These are phyloP conservation scores for Fusarium falciforme DNA, from an alignment of 2,329 filamentous ascomycete genomes.

Conservation along the genomic window DNA sequence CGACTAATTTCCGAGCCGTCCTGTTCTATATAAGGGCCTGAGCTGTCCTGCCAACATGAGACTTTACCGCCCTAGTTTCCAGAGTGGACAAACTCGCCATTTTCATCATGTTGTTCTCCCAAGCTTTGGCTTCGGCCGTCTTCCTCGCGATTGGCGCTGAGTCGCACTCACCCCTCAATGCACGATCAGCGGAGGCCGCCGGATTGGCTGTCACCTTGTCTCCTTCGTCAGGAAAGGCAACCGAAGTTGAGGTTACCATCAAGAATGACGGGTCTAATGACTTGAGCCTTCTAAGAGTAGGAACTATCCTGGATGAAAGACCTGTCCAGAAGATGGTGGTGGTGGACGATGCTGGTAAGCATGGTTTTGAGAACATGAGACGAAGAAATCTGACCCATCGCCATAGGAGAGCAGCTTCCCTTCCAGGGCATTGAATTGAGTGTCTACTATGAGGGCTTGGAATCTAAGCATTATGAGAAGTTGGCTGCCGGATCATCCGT, in stretches of 20 bases:
- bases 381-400: neutral
- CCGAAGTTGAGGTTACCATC: conserved; percentile 13
- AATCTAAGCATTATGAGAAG: conserved; percentile 10
- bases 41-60: neutral
- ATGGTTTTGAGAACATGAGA: rapidly evolving
- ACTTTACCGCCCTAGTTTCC: neutral
- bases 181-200: neutral
- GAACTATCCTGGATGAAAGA: conserved; percentile 26
- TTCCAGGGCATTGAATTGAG: conserved; percentile 30
- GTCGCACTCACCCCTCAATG: neutral
- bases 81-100: neutral
- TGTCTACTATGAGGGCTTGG: conserved; percentile 23
- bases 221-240: neutral
- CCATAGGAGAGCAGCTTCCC: neutral
- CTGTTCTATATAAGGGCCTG: neutral
- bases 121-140: neutral
- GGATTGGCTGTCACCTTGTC: conserved; percentile 1
- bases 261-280: conserved; percentile 7
- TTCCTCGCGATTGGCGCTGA: neutral
- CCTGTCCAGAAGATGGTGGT: conserved; percentile 28
- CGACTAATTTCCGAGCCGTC: neutral
- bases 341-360: conserved; percentile 5
- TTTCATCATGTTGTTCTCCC: neutral
- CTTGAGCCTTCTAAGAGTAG: conserved; percentile 19
- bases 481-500: conserved; percentile 18